A percentile compares a stretch with the other conserved stretches of the same genome.
Conservation (phyloP, 306 rosid genomes). For the Hippophae tibetana region DNA sequence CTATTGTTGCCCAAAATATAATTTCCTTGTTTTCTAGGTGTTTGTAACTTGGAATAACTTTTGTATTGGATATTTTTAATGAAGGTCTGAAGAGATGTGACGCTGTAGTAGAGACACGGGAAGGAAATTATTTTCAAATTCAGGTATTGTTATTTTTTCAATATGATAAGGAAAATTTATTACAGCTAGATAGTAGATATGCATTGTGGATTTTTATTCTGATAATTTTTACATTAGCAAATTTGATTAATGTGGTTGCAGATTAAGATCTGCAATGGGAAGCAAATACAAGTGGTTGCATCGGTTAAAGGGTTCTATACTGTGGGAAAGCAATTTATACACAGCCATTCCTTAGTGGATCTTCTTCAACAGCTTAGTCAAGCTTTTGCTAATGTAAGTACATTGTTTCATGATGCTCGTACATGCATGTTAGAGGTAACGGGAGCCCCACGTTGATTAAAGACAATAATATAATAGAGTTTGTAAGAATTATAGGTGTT, state of each 20-base stretch:
- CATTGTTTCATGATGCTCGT: neutral
- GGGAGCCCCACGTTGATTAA: neutral
- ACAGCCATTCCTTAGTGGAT: conserved; percentile 75
- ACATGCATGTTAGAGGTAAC: neutral
- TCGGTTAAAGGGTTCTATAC: conserved; percentile 79
- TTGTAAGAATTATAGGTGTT: neutral
- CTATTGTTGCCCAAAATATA: neutral
- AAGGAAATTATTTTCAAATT: conserved; percentile 58
- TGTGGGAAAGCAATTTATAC: conserved; percentile 61
- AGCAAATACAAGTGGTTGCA: conserved; percentile 65
- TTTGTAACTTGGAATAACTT: neutral
- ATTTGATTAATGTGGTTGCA: conserved; percentile 26
- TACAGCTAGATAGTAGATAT: neutral
- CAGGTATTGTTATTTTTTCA: conserved; percentile 34
- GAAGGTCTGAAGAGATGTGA: conserved; percentile 63
- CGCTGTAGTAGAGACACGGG: conserved; percentile 35
- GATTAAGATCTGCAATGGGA: conserved; percentile 89
- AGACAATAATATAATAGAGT: too few species aligned
- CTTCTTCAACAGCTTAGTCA: conserved; percentile 89
- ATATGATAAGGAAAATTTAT: neutral
- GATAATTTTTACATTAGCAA: neutral
- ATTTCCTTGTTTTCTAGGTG: neutral
- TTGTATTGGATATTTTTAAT: neutral
- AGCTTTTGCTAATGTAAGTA: conserved; percentile 76
- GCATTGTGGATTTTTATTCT: neutral